Evolutionary conservation across 2,329 filamentous ascomycete species (phyloP).

Genomic region (Parafenestella ontariensis): DNA sequence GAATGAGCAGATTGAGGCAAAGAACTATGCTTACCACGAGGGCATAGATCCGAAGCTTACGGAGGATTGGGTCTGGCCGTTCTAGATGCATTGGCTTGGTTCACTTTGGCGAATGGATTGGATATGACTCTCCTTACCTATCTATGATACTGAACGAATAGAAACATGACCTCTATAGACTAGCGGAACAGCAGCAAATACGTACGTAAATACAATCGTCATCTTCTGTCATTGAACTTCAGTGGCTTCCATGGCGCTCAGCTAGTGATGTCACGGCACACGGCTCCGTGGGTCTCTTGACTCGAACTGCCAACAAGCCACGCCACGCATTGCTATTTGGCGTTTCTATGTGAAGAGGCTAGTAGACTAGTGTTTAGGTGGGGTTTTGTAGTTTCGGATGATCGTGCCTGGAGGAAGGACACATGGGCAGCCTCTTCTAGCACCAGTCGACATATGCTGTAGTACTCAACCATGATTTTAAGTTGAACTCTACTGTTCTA

Average conservation of each 20-base stretch:
- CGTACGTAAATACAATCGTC: not conserved
- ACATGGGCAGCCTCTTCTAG: too few species aligned
- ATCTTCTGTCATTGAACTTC: not conserved
- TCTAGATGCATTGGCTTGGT: conserved; percentile 21
- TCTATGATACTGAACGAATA: not conserved
- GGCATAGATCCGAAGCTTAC: conserved; percentile 73
- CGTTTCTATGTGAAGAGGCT: too few species aligned
- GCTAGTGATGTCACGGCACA: not conserved
- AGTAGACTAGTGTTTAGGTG: too few species aligned
- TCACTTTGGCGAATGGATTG: not conserved
- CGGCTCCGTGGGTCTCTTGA: not conserved
- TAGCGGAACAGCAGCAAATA: not conserved
- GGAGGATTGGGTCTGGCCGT: conserved; percentile 72
- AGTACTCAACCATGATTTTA: too few species aligned
- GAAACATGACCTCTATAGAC: not conserved
- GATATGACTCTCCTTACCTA: not conserved
- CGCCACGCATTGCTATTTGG: too few species aligned
- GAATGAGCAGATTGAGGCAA: conserved; percentile 69
- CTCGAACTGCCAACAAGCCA: too few species aligned
- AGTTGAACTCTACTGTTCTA: too few species aligned
- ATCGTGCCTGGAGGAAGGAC: too few species aligned
- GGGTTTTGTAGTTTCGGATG: too few species aligned
- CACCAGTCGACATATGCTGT: too few species aligned
- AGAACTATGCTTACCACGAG: conserved; percentile 69
- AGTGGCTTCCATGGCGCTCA: not conserved